Conservation (phyloP, 1,139 yeast genomes). For the Hyphopichia wangnamkhiaoensis region DNA sequence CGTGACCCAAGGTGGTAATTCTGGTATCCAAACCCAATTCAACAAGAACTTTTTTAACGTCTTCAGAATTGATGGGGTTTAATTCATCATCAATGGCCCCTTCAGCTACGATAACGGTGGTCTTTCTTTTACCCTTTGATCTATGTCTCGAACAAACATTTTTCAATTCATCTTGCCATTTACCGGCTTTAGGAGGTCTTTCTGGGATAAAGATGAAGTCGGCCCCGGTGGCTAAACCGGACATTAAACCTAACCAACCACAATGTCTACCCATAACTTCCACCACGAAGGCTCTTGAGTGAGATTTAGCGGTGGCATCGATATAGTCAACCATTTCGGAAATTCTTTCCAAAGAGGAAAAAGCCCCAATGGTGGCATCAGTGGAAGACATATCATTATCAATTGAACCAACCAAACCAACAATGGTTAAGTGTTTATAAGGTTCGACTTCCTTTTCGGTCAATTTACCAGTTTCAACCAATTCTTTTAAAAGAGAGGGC, state of each 20-base stretch:
- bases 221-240: slow-evolving; percentile 94
- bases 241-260: slow-evolving; percentile 97
- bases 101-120: slow-evolving; percentile 95
- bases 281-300: slow-evolving; percentile 94
- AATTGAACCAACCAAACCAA: slow-evolving; percentile 94
- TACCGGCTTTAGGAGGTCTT: slow-evolving; percentile 65
- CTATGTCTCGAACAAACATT: slow-evolving; percentile 74
- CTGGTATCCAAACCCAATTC: slow-evolving; percentile 89
- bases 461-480: slow-evolving; percentile 54
- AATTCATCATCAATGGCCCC: slow-evolving; percentile 90
- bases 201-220: slow-evolving; percentile 94
- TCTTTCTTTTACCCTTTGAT: slow-evolving; percentile 84
- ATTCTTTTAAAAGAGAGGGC: slow-evolving; percentile 81
- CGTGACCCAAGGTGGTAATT: slow-evolving; percentile 93
- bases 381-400: slow-evolving; percentile 98
- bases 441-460: slow-evolving; percentile 56
- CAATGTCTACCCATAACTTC: slow-evolving; percentile 99
- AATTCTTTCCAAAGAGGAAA: slow-evolving; percentile 88
- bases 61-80: slow-evolving; percentile 75
- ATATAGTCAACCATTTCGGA: slow-evolving; percentile 93
- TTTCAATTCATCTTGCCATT: slow-evolving; percentile 81
- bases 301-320: slow-evolving; percentile 96
- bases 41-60: slow-evolving; percentile 78
- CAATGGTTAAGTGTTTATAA: slow-evolving; percentile 77
- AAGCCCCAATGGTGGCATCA: slow-evolving; percentile 96